phyloP scores from a whole-genome alignment of 331 rosid genomes.

The Rhamnella rubrinervis region DNA sequence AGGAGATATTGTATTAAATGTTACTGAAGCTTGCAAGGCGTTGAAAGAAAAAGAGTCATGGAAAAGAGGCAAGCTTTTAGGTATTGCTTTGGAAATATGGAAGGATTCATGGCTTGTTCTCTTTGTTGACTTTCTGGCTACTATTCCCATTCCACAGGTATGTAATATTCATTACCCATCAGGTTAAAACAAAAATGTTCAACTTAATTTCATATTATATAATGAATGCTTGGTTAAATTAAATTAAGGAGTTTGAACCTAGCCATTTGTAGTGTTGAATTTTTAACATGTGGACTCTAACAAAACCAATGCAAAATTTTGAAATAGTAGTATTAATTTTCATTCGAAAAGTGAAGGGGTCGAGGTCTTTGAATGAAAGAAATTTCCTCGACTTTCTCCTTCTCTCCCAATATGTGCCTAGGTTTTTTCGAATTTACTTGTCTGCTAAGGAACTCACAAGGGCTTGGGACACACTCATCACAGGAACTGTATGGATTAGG shows the following conservation, averaged over 20 bases:
- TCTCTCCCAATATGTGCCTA: conserved; percentile 13
- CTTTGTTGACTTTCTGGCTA: neutral
- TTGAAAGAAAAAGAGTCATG: neutral
- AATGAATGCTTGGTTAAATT: too few species aligned
- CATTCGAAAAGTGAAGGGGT: conserved; percentile 10
- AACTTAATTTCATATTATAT: too few species aligned
- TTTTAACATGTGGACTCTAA: too few species aligned
- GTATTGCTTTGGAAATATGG: neutral
- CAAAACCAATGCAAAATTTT: too few species aligned
- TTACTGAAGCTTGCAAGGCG: neutral
- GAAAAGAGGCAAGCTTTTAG: neutral
- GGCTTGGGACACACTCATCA: neutral
- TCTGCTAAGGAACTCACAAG: conserved; percentile 2
- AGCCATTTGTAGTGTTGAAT: too few species aligned
- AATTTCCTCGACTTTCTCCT: neutral
- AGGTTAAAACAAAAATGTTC: too few species aligned
- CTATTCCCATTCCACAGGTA: neutral
- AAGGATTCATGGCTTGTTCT: neutral
- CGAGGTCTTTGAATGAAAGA: neutral
- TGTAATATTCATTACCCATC: neutral
- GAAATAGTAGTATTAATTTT: neutral
- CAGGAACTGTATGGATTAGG: conserved; percentile 10
- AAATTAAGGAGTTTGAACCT: too few species aligned
- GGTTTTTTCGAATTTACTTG: conserved; percentile 2
- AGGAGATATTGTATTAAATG: neutral